Base-by-base conservation (phyloP, 2,329 filamentous ascomycete species). In the Cladobotryum mycophilum region DNA sequence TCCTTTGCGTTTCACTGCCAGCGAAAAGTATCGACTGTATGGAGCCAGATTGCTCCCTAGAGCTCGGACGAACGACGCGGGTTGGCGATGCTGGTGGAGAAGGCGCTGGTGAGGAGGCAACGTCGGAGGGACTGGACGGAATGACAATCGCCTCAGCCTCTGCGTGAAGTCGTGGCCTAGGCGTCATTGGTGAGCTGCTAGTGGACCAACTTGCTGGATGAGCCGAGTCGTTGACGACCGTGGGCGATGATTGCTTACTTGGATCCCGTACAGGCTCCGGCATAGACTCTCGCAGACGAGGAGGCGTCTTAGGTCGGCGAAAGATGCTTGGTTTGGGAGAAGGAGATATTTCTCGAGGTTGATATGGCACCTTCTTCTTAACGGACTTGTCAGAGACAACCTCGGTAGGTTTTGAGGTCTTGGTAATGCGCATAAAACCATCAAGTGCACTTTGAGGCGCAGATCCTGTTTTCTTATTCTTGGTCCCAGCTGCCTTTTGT, bases 161-260 rank as follows among this genome's bases (percentile, higher is more conserved):
- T 52, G 49, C 48, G 33, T 49, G 37, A 51, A 43, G 59, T 57
- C 53, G 57, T 53, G 58, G 66, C 60, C 71, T 75, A 67, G 70
- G 68, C 56, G 61, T 59, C 51, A 56, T 55, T 60, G 69, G 73
- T 74, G 70, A 75, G 72, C 69, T 64, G 57, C 63, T 63, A 57
- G 69, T 65, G 50, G 66, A 67, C 69, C 72, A 70, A 50, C 25
- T 30, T 30, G 25, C 25, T 30, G 25, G 25, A 30, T 56, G 54
- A 49, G 54, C 54, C 52, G 58, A 55, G 47, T 47, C 60, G 48
- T 56, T 56, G 40, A 55, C 53, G 43, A 57, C 55, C 53, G 55
- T 58, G 52, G 57, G 56, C 58, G 52, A 52, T 57, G 62, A 52
- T 60, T 65, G 66, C 68, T 70, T 70, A 70, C 68, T 70, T 58